Conservation (phyloP, 139 green algal genomes). For the Pleodorina starrii region DNA sequence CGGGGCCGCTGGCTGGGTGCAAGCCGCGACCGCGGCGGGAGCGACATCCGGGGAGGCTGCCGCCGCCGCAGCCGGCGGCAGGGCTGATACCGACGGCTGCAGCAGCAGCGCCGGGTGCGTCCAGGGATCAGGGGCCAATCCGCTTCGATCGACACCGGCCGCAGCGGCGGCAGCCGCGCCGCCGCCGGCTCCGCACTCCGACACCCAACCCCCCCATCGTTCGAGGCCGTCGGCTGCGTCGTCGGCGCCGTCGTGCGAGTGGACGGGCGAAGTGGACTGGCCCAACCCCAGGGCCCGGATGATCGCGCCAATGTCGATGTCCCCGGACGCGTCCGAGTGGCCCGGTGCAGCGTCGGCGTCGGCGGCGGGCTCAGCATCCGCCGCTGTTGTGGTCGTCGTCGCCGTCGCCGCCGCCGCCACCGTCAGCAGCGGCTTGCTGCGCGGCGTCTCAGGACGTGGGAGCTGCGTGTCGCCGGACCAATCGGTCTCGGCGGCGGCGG, state of each 20-base stretch:
- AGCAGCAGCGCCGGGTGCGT: slow-evolving; percentile 1
- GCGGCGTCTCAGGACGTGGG: too few relatives aligned
- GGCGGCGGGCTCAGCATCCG: slow-evolving; percentile 2
- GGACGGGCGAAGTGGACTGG: not conserved
- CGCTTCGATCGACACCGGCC: too few relatives aligned
- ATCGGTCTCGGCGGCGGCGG: too few relatives aligned
- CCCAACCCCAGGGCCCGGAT: slow-evolving; percentile 9
- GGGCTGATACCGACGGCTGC: not conserved
- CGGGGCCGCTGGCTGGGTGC: too few relatives aligned
- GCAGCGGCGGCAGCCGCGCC: too few relatives aligned
- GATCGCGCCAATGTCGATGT: slow-evolving; percentile 32
- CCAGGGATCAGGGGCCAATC: not conserved
- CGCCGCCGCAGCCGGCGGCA: not conserved
- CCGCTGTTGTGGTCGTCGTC: not conserved
- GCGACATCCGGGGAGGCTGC: too few relatives aligned
- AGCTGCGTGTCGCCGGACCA: too few relatives aligned
- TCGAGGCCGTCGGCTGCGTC: not conserved
- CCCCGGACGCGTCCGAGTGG: not conserved
- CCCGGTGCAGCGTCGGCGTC: not conserved
- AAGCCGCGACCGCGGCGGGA: too few relatives aligned
- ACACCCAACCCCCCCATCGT: not conserved
- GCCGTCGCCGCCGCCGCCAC: not conserved
- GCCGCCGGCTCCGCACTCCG: too few relatives aligned
- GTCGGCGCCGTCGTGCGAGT: not conserved
- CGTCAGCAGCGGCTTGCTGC: too few relatives aligned